These are phyloP conservation scores for Suillus bovinus DNA, from an alignment of 768 basidiomycete species.

Conservation along the genomic window DNA sequence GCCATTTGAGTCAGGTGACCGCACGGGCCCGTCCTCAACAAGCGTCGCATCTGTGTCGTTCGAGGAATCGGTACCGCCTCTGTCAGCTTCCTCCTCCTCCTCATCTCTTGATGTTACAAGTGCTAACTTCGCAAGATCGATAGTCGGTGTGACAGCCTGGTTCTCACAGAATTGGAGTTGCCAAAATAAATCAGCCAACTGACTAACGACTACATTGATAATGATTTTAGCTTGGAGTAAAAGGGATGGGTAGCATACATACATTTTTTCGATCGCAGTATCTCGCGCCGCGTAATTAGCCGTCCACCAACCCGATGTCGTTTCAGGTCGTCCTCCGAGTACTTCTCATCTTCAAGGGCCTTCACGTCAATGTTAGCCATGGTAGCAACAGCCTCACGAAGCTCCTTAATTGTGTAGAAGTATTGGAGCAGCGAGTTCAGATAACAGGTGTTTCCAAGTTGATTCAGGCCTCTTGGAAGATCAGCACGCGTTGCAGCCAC, in stretches of 20 bases:
- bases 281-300: slow-evolving; percentile 76
- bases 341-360: slow-evolving; percentile 63
- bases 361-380: slow-evolving; percentile 58
- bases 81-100: slow-evolving; percentile 77
- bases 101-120: slow-evolving; percentile 90
- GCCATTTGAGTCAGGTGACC: slow-evolving; percentile 40
- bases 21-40: slow-evolving; percentile 67
- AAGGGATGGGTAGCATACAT: slow-evolving; percentile 26
- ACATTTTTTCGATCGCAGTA: slow-evolving; percentile 86
- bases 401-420: slow-evolving; percentile 93
- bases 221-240: slow-evolving; percentile 14
- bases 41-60: slow-evolving; percentile 89
- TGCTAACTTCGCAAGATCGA: slow-evolving; percentile 89
- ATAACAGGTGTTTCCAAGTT: slow-evolving; percentile 88
- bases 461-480: slow-evolving; percentile 83
- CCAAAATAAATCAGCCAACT: slow-evolving; percentile 77
- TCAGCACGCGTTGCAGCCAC: slow-evolving; percentile 54
- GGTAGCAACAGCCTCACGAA: slow-evolving; percentile 71
- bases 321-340: slow-evolving; percentile 79
- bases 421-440: slow-evolving; percentile 85
- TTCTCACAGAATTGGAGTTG: slow-evolving; percentile 67
- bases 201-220: slow-evolving; percentile 63
- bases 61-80: slow-evolving; percentile 74
- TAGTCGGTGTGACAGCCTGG: slow-evolving; percentile 75
- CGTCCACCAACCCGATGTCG: slow-evolving; percentile 87